These are phyloP conservation scores for Reutealis trisperma DNA, from an alignment of 345 rosid genomes.

Conservation along the genomic window DNA sequence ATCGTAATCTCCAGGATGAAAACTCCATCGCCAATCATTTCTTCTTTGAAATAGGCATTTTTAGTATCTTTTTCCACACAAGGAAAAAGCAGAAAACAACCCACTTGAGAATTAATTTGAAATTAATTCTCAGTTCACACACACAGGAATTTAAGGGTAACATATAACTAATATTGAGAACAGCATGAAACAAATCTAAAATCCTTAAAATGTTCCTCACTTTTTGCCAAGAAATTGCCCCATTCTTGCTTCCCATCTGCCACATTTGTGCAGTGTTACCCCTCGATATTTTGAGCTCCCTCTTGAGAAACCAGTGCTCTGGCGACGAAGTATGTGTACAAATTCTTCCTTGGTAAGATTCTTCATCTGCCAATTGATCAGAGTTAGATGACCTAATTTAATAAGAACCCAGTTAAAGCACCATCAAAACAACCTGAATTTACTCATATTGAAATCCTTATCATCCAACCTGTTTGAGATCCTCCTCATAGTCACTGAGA, in stretches of 20 bases:
- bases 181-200: constrained; percentile 5
- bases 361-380: constrained; percentile 52
- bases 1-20: constrained; percentile 69
- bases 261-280: constrained; percentile 89
- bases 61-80: constrained; percentile 31
- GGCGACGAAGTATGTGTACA: constrained; percentile 91
- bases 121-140: constrained; percentile 29
- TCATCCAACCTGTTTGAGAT: constrained; percentile 68
- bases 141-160: constrained; percentile 21
- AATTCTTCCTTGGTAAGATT: constrained; percentile 81
- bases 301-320: constrained; percentile 89
- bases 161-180: constrained; percentile 13
- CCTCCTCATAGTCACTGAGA: constrained; percentile 82
- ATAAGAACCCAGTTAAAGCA: constrained; percentile 19
- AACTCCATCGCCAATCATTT: constrained; percentile 50
- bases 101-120: constrained; percentile 24
- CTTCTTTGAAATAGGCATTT: constrained; percentile 43
- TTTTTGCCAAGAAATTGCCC: constrained; percentile 97
- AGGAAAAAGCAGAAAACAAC: constrained; percentile 22
- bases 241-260: constrained; percentile 98
- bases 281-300: constrained; percentile 96
- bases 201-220: constrained; percentile 46
- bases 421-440: background rate
- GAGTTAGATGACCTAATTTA: constrained; percentile 6
- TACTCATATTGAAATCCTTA: background rate